Evolutionary conservation across 1,284 basidiomycete species (phyloP).

Genomic region (Naganishia sp.): DNA sequence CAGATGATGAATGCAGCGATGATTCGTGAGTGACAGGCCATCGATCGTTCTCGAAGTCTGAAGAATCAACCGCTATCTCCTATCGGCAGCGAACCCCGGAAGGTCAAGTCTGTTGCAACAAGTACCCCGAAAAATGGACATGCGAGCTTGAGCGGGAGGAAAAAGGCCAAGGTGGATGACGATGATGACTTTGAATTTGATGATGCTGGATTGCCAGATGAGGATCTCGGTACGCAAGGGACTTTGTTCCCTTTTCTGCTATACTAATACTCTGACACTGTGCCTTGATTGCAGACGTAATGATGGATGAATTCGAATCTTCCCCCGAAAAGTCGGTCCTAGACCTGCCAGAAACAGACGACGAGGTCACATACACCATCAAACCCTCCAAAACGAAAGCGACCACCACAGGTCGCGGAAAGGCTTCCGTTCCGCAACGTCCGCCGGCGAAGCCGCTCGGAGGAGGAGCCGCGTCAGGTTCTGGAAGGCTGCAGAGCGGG

Average conservation of each 20-base stretch:
- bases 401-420: slow-evolving; percentile 17
- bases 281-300: slow-evolving; percentile 6
- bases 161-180: slow-evolving; percentile 37
- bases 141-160: slow-evolving; percentile 14
- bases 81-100: slow-evolving; percentile 22
- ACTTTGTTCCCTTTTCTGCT: not conserved
- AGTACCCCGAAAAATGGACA: slow-evolving; percentile 28
- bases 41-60: no score
- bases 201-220: slow-evolving; percentile 46
- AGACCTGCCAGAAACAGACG: slow-evolving; percentile 14
- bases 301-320: slow-evolving; percentile 43
- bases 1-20: slow-evolving; percentile 40
- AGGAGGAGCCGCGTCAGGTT: slow-evolving; percentile 1
- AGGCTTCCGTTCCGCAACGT: slow-evolving; percentile 11
- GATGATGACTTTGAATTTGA: slow-evolving; percentile 52
- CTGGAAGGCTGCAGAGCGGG: slow-evolving; percentile 8
- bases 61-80: not conserved
- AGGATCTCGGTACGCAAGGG: slow-evolving; percentile 28
- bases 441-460: slow-evolving; percentile 29
- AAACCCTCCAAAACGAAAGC: slow-evolving; percentile 38
- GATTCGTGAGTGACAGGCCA: slow-evolving; percentile 19
- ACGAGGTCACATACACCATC: slow-evolving; percentile 36
- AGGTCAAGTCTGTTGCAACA: slow-evolving; percentile 6
- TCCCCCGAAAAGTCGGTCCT: slow-evolving; percentile 39
- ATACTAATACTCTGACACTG: not conserved